A percentile compares a stretch with the other conserved stretches of the same genome.
Evolutionary conservation across 345 rosid genomes (phyloP).

Genomic region (Acer campestre): DNA sequence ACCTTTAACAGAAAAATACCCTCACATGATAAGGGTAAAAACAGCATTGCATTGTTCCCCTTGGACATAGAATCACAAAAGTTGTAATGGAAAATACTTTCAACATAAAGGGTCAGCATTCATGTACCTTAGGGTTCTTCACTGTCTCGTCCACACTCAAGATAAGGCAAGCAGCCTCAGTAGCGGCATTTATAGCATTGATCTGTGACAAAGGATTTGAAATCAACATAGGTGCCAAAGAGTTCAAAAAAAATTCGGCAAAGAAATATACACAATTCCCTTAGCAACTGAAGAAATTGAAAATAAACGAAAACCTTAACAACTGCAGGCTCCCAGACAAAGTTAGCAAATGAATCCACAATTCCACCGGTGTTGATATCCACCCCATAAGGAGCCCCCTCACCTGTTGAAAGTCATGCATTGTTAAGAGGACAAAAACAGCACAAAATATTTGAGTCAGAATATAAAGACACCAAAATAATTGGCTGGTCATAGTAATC

Average conservation of each 20-base stretch:
- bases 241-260: constrained; percentile 7
- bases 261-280: background rate
- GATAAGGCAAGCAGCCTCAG: constrained; percentile 97
- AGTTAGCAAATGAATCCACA: constrained; percentile 91
- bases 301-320: constrained; percentile 62
- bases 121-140: constrained; percentile 90
- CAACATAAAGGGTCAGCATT: constrained; percentile 3
- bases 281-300: background rate
- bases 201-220: constrained; percentile 49
- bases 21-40: background rate
- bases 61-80: background rate
- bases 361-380: constrained; percentile 96
- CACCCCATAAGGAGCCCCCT: constrained; percentile 93
- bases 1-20: background rate
- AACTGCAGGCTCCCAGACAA: constrained; percentile 99
- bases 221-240: constrained; percentile 3
- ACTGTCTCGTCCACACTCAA: constrained; percentile 98
- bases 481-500: background rate
- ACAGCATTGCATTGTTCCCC: background rate
- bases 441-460: background rate
- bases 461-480: background rate
- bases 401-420: constrained; percentile 46
- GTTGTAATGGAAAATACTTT: background rate
- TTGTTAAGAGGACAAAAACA: background rate
- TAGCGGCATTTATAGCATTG: constrained; percentile 98